phyloP scores from a whole-genome alignment of 345 rosid genomes.

The Linum trigynum region DNA sequence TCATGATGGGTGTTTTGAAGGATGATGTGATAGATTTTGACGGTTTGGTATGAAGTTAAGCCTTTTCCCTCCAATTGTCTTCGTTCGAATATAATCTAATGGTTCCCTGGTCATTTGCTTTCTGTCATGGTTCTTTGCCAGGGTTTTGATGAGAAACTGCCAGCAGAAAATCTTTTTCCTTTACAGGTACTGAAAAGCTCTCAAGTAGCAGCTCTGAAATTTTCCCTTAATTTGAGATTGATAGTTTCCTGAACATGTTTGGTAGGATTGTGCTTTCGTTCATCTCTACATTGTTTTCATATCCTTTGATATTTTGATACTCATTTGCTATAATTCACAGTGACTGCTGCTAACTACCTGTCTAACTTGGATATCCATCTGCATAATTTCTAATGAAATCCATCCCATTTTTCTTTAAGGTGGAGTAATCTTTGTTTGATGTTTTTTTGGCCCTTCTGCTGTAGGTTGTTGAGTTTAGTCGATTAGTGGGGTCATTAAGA shows the following conservation, averaged over 20 bases:
- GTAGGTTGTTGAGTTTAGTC: slow-evolving; percentile 89
- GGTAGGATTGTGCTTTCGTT: background rate
- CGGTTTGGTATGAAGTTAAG: slow-evolving; percentile 63
- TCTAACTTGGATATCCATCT: too few species aligned
- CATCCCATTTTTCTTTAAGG: too few species aligned
- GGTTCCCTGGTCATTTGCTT: background rate
- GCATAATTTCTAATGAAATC: too few species aligned
- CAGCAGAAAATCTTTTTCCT: slow-evolving; percentile 82
- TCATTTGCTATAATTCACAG: background rate
- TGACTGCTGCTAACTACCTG: too few species aligned
- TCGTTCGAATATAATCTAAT: background rate
- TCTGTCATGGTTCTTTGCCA: slow-evolving; percentile 19
- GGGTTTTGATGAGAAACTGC: slow-evolving; percentile 81
- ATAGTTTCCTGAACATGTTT: slow-evolving; percentile 1
- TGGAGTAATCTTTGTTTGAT: background rate
- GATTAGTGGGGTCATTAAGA: slow-evolving; percentile 72
- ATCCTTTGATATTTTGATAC: background rate
- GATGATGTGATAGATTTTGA: slow-evolving; percentile 92
- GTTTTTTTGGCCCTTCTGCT: slow-evolving; percentile 4
- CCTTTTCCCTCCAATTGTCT: background rate
- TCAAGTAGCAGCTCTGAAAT: background rate
- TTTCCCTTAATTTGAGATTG: background rate
- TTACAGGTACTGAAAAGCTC: slow-evolving; percentile 49
- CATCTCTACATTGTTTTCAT: background rate
- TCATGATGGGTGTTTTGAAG: slow-evolving; percentile 80